phyloP scores from a whole-genome alignment of 2,329 filamentous ascomycete genomes.

The Amylocarpus encephaloides region DNA sequence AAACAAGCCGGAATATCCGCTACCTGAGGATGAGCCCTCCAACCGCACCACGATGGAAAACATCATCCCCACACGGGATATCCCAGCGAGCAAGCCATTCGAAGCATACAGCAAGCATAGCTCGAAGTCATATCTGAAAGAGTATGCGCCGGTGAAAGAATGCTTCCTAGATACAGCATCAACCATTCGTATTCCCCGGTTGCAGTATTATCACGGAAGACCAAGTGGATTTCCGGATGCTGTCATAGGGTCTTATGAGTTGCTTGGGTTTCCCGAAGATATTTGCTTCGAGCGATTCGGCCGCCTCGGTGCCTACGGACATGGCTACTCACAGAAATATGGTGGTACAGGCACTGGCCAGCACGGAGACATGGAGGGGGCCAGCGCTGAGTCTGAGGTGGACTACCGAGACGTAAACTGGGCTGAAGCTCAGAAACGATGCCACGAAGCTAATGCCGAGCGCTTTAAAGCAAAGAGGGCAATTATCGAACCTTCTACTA shows the following conservation, averaged over 20 bases:
- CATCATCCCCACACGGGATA: constrained; percentile 32
- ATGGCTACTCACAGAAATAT: constrained; percentile 71
- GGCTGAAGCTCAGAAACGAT: constrained; percentile 71
- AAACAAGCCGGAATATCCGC: constrained; percentile 77
- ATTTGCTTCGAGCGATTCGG: constrained; percentile 93
- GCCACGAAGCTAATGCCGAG: constrained; percentile 61
- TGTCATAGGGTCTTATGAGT: constrained; percentile 78
- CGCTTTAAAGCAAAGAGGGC: constrained; percentile 47
- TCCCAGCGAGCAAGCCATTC: constrained; percentile 50
- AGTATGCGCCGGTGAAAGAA: constrained; percentile 51
- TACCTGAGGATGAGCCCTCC: constrained; percentile 50
- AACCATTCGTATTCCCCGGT: constrained; percentile 58
- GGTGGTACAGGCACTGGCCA: constrained; percentile 83
- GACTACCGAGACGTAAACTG: constrained; percentile 74
- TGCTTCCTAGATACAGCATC: constrained; percentile 72
- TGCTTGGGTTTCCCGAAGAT: constrained; percentile 72
- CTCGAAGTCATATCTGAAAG: constrained; percentile 42
- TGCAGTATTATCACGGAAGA: constrained; percentile 71
- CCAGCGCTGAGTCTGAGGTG: constrained; percentile 78
- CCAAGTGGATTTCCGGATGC: constrained; percentile 80
- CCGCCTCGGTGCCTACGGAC: constrained; percentile 79
- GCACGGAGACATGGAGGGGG: constrained; percentile 74
- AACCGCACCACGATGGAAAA: constrained; percentile 30
- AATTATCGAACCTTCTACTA: constrained; percentile 9
- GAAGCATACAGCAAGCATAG: constrained; percentile 53